Evolutionary conservation across 1,284 basidiomycete species (phyloP), one percentile per base, ranked within the genome.

Genomic region (Boletus mariae): DNA sequence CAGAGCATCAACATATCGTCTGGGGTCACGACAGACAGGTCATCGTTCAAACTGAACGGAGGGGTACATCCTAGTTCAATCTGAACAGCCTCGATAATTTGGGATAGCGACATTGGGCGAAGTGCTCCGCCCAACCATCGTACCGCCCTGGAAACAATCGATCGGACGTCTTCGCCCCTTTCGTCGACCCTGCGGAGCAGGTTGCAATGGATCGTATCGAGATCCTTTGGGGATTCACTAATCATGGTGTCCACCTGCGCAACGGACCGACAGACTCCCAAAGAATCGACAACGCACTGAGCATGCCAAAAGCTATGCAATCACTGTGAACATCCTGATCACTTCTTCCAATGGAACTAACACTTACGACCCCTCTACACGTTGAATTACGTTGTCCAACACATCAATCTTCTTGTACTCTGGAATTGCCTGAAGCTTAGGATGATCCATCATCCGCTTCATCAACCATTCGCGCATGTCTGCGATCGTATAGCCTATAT

Each of bases 1-100:
- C 64, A 69, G 5, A 65, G 49, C 49, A 57, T 57, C 48, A 69
- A 44, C 62, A 66, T 57, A 34, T 66, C 65, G 5, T 66, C 61
- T 17, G 57, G 57, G 7, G 54, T 57, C 15, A 66, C 65, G 5
- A 66, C 65, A 28, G 63, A 55, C 26, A 69, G 48, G 34, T 57
- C 54, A 42, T 67, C 63, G 25, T 67, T 67, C 53, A 67, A 54
- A 46, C 47, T 32, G 34, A 66, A 34, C 9, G 65, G 62, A 28
- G 55, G 52, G 0, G 46, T 44, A 31, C 56, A 52, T 40, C 63
- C 61, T 20, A 64, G 51, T 28, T 66, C 64, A 37, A 69, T 67
- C 46, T 69, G 65, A 45, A 67, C 65, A 5, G 65, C 65, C 28
- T 65, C 66, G 35, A 64, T 67, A 31, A 66, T 56, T 41, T 66